Conservation (phyloP, 2,329 filamentous ascomycete species). For the Onygenales sp. region DNA sequence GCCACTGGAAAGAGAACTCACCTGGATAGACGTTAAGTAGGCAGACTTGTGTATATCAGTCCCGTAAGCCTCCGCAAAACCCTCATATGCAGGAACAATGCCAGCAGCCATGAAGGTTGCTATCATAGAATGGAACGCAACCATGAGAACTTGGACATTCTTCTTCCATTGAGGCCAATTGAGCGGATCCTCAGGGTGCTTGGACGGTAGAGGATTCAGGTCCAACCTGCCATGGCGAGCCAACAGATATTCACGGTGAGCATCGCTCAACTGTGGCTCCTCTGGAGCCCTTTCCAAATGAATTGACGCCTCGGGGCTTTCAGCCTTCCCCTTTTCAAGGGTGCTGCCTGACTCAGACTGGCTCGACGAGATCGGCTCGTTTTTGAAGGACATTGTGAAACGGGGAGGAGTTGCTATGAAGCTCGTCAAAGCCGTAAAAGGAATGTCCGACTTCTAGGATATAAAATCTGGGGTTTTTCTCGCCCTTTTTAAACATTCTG, state of each 20-base stretch:
- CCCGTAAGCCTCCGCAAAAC: conserved; percentile 43
- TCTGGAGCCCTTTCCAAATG: background rate
- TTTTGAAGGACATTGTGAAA: background rate
- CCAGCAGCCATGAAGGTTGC: conserved; percentile 45
- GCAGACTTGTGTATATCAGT: conserved; percentile 40
- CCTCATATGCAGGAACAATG: conserved; percentile 46
- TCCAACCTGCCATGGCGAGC: conserved; percentile 45
- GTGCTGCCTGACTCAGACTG: background rate
- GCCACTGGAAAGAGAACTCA: background rate
- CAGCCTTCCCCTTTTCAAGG: background rate
- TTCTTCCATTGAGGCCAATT: conserved; percentile 50
- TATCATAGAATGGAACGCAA: conserved; percentile 51
- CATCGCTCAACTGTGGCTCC: background rate
- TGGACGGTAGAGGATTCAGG: conserved; percentile 44
- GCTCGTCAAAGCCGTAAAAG: no score
- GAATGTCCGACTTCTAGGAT: no score
- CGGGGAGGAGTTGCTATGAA: background rate
- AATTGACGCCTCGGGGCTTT: background rate
- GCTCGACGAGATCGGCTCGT: background rate
- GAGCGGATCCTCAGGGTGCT: conserved; percentile 44
- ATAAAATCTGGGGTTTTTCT: background rate
- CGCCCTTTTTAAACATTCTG: background rate
- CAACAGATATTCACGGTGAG: conserved; percentile 40
- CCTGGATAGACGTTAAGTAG: conserved; percentile 46
- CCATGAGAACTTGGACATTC: conserved; percentile 42